Evolutionary conservation across 352 stramenopile genomes (phyloP).

Genomic region (Sclerospora graminicola): DNA sequence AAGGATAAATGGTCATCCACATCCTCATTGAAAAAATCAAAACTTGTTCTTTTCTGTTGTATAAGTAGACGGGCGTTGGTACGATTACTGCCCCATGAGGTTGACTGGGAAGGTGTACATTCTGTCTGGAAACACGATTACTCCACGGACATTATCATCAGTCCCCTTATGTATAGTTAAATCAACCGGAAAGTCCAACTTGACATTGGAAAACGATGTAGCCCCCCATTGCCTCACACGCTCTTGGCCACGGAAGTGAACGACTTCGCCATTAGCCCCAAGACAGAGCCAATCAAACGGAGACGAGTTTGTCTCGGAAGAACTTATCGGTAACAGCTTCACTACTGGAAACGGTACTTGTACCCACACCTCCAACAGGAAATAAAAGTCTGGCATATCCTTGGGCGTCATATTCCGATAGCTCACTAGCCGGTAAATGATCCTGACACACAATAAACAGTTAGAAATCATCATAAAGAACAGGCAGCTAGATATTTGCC

Average conservation of each 20-base stretch:
- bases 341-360: constrained; percentile 30
- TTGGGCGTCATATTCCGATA: constrained; percentile 12
- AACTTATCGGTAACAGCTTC: constrained; percentile 23
- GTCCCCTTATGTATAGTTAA: constrained; percentile 5
- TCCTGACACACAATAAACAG: constrained; percentile 12
- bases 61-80: background rate
- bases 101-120: constrained; percentile 19
- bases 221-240: constrained; percentile 17
- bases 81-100: constrained; percentile 1
- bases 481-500: background rate
- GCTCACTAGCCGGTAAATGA: constrained; percentile 34
- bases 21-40: background rate
- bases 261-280: constrained; percentile 26
- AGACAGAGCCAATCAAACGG: constrained; percentile 28
- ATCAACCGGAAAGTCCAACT: constrained; percentile 21
- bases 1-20: too few species aligned
- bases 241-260: constrained; percentile 27
- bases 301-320: constrained; percentile 1
- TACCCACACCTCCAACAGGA: constrained; percentile 26
- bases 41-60: constrained; percentile 3
- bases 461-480: too few species aligned
- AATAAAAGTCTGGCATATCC: constrained; percentile 17
- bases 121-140: constrained; percentile 23
- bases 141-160: constrained; percentile 4
- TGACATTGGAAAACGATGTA: constrained; percentile 7